Percentiles rank a stretch among this genome's conserved stretches.
Evolutionary conservation across 1,284 basidiomycete species (phyloP).

Genomic region (Chalciporus sp.): DNA sequence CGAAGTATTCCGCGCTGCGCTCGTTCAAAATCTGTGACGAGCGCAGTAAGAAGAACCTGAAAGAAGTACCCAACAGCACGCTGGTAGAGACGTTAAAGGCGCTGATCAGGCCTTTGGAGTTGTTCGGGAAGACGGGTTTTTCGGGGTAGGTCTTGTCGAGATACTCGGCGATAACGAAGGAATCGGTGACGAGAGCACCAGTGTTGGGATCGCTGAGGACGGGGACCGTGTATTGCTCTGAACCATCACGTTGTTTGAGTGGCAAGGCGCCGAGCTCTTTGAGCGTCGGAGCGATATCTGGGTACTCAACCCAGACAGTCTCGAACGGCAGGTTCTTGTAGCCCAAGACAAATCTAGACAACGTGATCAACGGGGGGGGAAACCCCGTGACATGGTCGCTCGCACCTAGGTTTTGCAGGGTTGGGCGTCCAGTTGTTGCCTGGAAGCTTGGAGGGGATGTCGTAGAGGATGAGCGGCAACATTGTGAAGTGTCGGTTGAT

Average conservation of each 20-base stretch:
- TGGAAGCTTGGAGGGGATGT: slow-evolving; percentile 29
- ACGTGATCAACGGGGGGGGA: not conserved
- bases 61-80: not conserved
- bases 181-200: slow-evolving; percentile 38
- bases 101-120: slow-evolving; percentile 34
- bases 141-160: slow-evolving; percentile 47
- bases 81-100: slow-evolving; percentile 28
- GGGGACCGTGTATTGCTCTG: slow-evolving; percentile 35
- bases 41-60: slow-evolving; percentile 19
- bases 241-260: slow-evolving; percentile 14
- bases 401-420: slow-evolving; percentile 25
- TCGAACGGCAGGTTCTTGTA: slow-evolving; percentile 36
- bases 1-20: slow-evolving; percentile 19
- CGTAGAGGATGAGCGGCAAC: slow-evolving; percentile 30
- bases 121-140: slow-evolving; percentile 40
- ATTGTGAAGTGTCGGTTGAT: slow-evolving; percentile 8
- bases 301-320: slow-evolving; percentile 33
- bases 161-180: slow-evolving; percentile 42
- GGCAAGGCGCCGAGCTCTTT: slow-evolving; percentile 33
- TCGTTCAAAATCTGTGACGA: slow-evolving; percentile 21
- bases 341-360: slow-evolving; percentile 27
- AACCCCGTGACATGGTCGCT: not conserved
- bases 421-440: slow-evolving; percentile 26
- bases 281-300: slow-evolving; percentile 31
- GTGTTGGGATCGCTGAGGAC: slow-evolving; percentile 36